A percentile compares a stretch with the other conserved stretches of the same genome.
phyloP scores from a whole-genome alignment of 306 rosid species.

The Luffa aegyptiaca region DNA sequence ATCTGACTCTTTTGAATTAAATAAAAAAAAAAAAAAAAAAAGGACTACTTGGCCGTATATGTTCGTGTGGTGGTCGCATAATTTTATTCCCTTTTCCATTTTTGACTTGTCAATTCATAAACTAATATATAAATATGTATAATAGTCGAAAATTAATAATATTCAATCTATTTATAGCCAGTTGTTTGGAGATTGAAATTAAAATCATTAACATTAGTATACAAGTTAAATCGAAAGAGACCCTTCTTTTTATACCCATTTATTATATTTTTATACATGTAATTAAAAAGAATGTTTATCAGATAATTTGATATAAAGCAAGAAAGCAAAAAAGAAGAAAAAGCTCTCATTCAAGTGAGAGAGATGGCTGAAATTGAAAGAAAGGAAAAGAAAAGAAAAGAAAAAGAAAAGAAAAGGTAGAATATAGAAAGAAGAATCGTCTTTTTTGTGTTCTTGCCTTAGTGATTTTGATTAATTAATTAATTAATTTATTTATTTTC shows the following conservation, averaged over 20 bases:
- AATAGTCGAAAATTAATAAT: background rate
- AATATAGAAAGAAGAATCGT: conserved; percentile 5
- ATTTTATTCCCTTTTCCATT: background rate
- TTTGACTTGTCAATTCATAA: background rate
- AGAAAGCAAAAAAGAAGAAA: background rate
- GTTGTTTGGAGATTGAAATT: background rate
- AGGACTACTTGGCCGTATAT: conserved; percentile 4
- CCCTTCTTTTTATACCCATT: background rate
- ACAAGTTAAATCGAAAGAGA: background rate
- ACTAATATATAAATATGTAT: background rate
- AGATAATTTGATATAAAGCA: background rate
- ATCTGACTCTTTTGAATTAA: background rate
- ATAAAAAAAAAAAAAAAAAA: background rate
- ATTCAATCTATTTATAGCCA: no score
- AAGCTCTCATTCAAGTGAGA: background rate
- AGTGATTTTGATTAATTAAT: background rate
- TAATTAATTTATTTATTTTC: background rate
- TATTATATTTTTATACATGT: background rate
- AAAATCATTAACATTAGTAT: background rate
- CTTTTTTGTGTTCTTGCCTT: background rate
- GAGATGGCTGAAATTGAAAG: background rate
- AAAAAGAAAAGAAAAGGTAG: background rate
- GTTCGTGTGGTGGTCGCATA: background rate
- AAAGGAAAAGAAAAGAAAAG: background rate
- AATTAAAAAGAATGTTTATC: background rate